Base-by-base conservation (phyloP, 192 early-diverging fungal species). In the Rhizoclosmatium globosum region DNA sequence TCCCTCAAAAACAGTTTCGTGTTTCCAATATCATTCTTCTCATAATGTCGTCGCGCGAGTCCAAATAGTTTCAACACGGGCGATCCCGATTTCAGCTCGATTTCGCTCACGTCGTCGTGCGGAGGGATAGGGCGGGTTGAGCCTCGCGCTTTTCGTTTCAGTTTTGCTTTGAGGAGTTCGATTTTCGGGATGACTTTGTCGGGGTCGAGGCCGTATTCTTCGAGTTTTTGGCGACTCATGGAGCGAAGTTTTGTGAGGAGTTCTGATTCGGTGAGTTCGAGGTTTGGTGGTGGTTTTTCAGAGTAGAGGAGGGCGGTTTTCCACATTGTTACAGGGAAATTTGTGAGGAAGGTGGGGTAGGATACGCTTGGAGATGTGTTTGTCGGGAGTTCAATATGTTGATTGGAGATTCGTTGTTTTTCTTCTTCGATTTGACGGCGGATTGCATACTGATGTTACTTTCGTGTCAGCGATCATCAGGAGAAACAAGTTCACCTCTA, bases 281-380 rank as follows among this genome's bases (percentile, higher is more conserved):
- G 57, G 9, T 61, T 15, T 17, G 75, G 69, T 13, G 82, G 68
- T 4, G 86, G 83, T 57, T 81, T 79, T 56, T 85, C 80, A 4
- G 82, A 23, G 65, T 88, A 89, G 2, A 88, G 78, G 31, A 89
- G 50, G 19, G 85, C 88, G 3, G 88, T 85, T 47, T 81, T 83
- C 48, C 85, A 82, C 88, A 89, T 89, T 44, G 85, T 84, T 3
- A 85, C 64, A 13, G 88, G 88, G 69, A 85, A 89, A 0, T 77
- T 53, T 9, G 76, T 15, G 2, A 88, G 73, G 74, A 86, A 81
- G 21, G 85, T 82, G 42, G 81, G 82, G 48, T 62, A 76, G 9
- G 48, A 66, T 66, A 50, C 19, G 3, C 7, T 43, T 15, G 48
- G 39, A 21, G 46, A 38, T 6, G 6, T 67, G 31, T 76, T 76